Evolutionary conservation across 495 filamentous ascomycete genomes (phyloP), one percentile per base, ranked within the genome.

Genomic region (Neurospora sp.): DNA sequence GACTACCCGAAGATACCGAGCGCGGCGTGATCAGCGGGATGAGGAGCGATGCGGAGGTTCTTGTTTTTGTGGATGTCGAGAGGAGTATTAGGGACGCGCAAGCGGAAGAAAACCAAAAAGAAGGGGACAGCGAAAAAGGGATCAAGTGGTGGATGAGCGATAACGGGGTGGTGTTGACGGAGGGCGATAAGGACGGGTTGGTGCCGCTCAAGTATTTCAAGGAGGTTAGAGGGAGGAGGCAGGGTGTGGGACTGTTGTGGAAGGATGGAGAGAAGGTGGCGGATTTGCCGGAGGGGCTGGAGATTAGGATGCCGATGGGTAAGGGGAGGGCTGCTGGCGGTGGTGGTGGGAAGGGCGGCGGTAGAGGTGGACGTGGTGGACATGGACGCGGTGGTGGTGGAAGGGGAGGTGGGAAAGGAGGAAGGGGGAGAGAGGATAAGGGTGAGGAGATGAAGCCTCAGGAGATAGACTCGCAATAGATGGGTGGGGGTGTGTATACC

Each of bases 71-170:
- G 38, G 91, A 98, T 82, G 82, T 97, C 46, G 82, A 82, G 78
- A 85, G 83, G 74, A 91, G 92, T 71, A 77, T 93, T 54, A 82
- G 83, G 20, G 27, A 66, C 5, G 48, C n/a, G 5, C 10, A 54
- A 4, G 48, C n/a, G 5, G n/a, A 54, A 4, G 20, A 27, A 5
- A 3, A 23, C 1, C 35, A 35, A 35, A 35, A 35, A 35, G 35
- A 35, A 35, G 35, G 40, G 18, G 44, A 31, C 18, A 3, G n/a
- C n/a, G 88, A 88, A 18, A 88, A 86, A 0, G 91, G 89, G 72
- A 83, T 96, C 3, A 86, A 86, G 78, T 98, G 96, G 87, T 97
- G 92, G 91, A 80, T 88, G 73, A 94, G 92, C 81, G 92, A 92
- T 71, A 99, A 99, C 81, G 93, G 90, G 2, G 96, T 95, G 39